These are phyloP conservation scores for Strobilomyces echinocephalus DNA, from an alignment of 768 basidiomycete species.

Conservation along the genomic window DNA sequence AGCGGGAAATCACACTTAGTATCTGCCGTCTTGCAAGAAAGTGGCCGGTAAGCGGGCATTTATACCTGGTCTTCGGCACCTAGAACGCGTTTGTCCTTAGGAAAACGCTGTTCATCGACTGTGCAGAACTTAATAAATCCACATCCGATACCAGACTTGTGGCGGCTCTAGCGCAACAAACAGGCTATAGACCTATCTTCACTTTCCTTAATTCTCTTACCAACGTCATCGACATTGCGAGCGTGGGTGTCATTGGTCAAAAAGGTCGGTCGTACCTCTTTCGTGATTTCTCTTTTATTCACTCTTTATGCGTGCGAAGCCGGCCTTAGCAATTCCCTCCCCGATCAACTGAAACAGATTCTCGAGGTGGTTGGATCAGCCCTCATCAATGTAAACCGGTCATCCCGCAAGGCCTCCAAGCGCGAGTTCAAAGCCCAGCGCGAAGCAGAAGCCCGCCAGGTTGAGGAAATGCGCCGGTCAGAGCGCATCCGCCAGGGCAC, in stretches of 20 bases:
- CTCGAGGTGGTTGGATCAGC: slow-evolving; percentile 73
- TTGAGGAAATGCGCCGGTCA: slow-evolving; percentile 36
- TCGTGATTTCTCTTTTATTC: not conserved
- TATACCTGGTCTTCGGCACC: not conserved
- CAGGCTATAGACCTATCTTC: slow-evolving; percentile 88
- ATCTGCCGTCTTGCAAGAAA: slow-evolving; percentile 45
- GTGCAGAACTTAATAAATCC: slow-evolving; percentile 65
- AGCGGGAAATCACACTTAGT: slow-evolving; percentile 72
- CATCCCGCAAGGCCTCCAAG: slow-evolving; percentile 43
- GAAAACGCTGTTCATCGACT: slow-evolving; percentile 77
- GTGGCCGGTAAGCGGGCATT: slow-evolving; percentile 40
- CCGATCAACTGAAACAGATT: slow-evolving; percentile 81
- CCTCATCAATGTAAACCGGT: slow-evolving; percentile 57
- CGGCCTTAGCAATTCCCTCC: slow-evolving; percentile 73
- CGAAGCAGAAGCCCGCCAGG: slow-evolving; percentile 33
- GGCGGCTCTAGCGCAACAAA: slow-evolving; percentile 67
- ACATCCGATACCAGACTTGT: slow-evolving; percentile 67
- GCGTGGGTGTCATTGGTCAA: slow-evolving; percentile 91
- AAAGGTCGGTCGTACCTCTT: slow-evolving; percentile 50
- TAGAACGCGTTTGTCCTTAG: slow-evolving; percentile 33
- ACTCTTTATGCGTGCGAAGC: slow-evolving; percentile 40
- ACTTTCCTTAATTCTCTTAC: slow-evolving; percentile 77
- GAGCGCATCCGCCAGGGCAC: slow-evolving; percentile 55
- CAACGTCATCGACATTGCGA: slow-evolving; percentile 85
- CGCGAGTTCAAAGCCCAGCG: slow-evolving; percentile 36